phyloP scores from a whole-genome alignment of 306 rosid genomes.

The Rosa multiflora region DNA sequence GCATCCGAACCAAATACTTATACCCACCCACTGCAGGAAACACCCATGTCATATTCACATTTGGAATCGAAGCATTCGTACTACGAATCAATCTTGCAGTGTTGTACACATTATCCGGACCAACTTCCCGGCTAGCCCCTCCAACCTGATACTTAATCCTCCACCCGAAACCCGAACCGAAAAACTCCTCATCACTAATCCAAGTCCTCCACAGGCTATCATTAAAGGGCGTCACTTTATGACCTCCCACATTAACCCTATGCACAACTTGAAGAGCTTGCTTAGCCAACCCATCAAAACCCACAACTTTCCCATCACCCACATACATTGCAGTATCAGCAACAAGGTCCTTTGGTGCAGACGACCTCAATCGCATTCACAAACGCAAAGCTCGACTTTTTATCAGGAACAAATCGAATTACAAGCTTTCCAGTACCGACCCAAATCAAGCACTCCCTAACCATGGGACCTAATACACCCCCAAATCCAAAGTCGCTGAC shows the following conservation, averaged over 20 bases:
- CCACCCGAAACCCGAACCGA: conserved; percentile 48
- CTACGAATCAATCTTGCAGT: conserved; percentile 72
- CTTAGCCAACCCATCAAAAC: conserved; percentile 45
- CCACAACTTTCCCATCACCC: conserved; percentile 20
- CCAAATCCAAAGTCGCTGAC: conserved; percentile 40
- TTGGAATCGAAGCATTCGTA: conserved; percentile 54
- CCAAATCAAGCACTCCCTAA: conserved; percentile 61
- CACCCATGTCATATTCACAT: conserved; percentile 74
- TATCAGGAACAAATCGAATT: conserved; percentile 56
- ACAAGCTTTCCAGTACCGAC: conserved; percentile 49
- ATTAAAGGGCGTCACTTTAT: conserved; percentile 86
- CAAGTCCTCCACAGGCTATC: conserved; percentile 93
- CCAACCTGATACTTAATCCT: conserved; percentile 65
- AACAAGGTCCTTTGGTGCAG: conserved; percentile 86
- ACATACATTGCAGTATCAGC: conserved; percentile 53
- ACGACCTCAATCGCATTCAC: conserved; percentile 90
- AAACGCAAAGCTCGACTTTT: conserved; percentile 55
- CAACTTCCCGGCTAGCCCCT: conserved; percentile 85
- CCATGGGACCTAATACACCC: conserved; percentile 22
- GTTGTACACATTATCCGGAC: conserved; percentile 91
- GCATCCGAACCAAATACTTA: conserved; percentile 68
- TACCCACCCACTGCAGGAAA: conserved; percentile 57
- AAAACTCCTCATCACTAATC: conserved; percentile 66
- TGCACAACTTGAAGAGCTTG: conserved; percentile 72
- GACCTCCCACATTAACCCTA: conserved; percentile 83